phyloP scores from a whole-genome alignment of 306 rosid genomes.

The Quillaja saponaria region DNA sequence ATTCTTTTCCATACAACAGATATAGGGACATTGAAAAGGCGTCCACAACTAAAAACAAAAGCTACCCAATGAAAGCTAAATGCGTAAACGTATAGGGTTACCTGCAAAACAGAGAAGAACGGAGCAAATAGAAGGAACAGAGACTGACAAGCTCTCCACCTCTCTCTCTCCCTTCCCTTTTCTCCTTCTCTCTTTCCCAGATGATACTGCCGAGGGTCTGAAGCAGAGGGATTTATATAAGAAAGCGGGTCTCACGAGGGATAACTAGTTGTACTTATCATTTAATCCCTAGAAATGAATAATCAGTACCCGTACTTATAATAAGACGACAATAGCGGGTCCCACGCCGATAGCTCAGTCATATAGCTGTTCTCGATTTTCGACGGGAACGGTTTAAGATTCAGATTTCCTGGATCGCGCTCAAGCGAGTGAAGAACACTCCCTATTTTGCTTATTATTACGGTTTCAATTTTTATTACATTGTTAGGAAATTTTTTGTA shows the following conservation, averaged over 20 bases:
- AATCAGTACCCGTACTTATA: background rate
- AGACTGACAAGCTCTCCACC: background rate
- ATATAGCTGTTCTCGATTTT: slow-evolving; percentile 14
- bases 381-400: slow-evolving; percentile 20
- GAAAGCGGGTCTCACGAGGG: slow-evolving; percentile 29
- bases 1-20: background rate
- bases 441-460: background rate
- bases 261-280: accelerated
- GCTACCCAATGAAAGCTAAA: slow-evolving; percentile 7
- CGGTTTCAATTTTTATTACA: background rate
- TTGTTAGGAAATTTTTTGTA: too few relatives aligned
- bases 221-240: background rate
- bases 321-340: slow-evolving; percentile 6
- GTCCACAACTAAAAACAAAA: slow-evolving; percentile 19
- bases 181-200: background rate
- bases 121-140: background rate
- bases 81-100: background rate
- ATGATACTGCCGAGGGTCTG: background rate
- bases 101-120: slow-evolving; percentile 21
- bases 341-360: background rate
- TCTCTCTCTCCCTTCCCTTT: slow-evolving; percentile 3
- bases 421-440: background rate
- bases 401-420: background rate
- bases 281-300: accelerated
- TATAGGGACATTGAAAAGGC: background rate